A percentile compares a stretch with the other conserved stretches of the same genome.
phyloP scores from a whole-genome alignment of 305 asterid species.

The Stenogyne calaminthoides region DNA sequence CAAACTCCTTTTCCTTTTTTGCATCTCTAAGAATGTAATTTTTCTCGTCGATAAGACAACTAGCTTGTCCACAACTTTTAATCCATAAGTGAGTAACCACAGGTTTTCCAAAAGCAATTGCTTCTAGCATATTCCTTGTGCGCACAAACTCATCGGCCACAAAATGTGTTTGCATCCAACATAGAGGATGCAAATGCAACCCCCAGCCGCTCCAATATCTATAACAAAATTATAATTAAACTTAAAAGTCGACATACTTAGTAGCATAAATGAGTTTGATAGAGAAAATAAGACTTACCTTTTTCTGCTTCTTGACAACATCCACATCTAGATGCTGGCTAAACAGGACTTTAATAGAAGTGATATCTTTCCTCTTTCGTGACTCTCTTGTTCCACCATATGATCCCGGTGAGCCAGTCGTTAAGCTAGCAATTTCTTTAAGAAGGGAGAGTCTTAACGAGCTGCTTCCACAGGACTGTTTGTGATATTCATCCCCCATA shows the following conservation, averaged over 20 bases:
- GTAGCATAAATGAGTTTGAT: slow-evolving; percentile 13
- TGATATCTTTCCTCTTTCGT: slow-evolving; percentile 78
- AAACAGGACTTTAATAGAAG: slow-evolving; percentile 71
- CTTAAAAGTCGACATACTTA: slow-evolving; percentile 9
- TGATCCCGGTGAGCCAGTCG: slow-evolving; percentile 33
- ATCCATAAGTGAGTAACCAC: slow-evolving; percentile 91
- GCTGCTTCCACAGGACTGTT: slow-evolving; percentile 69
- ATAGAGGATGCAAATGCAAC: slow-evolving; percentile 66
- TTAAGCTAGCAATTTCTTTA: slow-evolving; percentile 54
- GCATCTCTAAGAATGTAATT: slow-evolving; percentile 81
- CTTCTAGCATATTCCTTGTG: slow-evolving; percentile 94
- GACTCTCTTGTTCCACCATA: slow-evolving; percentile 45
- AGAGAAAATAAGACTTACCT: slow-evolving; percentile 45
- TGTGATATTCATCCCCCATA: slow-evolving; percentile 90
- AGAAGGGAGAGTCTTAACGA: slow-evolving; percentile 47
- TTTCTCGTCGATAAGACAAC: slow-evolving; percentile 82
- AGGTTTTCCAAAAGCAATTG: slow-evolving; percentile 91
- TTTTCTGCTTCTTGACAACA: slow-evolving; percentile 72
- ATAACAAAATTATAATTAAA: slow-evolving; percentile 24
- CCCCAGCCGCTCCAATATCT: slow-evolving; percentile 84
- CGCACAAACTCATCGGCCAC: slow-evolving; percentile 95
- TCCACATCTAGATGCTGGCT: slow-evolving; percentile 89
- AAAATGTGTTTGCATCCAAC: slow-evolving; percentile 88
- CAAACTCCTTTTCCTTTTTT: slow-evolving; percentile 81
- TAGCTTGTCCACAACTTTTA: slow-evolving; percentile 87